Evolutionary conservation across 306 rosid genomes (phyloP), one percentile per base, ranked within the genome.

Genomic region (Gleditsia sinensis): DNA sequence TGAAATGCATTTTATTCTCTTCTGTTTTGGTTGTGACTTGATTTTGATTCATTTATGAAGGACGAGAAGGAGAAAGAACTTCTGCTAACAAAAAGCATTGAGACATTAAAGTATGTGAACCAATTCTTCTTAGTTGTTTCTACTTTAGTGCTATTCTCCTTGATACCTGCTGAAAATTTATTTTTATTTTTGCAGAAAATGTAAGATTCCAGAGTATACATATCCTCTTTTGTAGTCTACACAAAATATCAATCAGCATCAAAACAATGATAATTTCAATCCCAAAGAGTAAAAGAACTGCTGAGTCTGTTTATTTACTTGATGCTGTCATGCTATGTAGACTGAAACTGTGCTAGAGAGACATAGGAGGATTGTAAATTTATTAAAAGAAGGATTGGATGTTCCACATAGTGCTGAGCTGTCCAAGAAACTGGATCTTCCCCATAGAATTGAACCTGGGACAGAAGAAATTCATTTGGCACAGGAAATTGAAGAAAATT

Each of bases 201-300:
- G 80, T 79, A 69, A 82, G 68, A 83, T 93, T 83, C 92, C 97
- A 5, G 98, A 91, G 70, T 77, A 71, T 23, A 91, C 88, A 34
- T 82, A 76, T 89, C 82, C 85, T 49, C 97, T 89, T 86, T 76
- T 93, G 77, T 88, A 78, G 61, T 89, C 97, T 25, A 76, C 93
- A 7, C 67, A 80, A 51, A 81, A 79, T 43, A 89, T 91, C 57
- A 92, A 88, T 25, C 89, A 80, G 96, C 2, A 14, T 72, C 7
- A 19, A 64, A 54, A 63, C 61, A 71, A 5, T 58, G 69, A 53
- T 76, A 39, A 50, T 73, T 78, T 34, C 54, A 50, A 23, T 20
- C 30, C 17, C 68, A 43, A 24, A 49, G 36, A n/a, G n/a, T n/a
- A 11, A n/a, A 55, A 73, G 16, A 20, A 7, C 9, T 80, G 14